A percentile compares a stretch with the other conserved stretches of the same genome.
Conservation (phyloP, 2,329 filamentous ascomycete species). For the Rutstroemia sp. region DNA sequence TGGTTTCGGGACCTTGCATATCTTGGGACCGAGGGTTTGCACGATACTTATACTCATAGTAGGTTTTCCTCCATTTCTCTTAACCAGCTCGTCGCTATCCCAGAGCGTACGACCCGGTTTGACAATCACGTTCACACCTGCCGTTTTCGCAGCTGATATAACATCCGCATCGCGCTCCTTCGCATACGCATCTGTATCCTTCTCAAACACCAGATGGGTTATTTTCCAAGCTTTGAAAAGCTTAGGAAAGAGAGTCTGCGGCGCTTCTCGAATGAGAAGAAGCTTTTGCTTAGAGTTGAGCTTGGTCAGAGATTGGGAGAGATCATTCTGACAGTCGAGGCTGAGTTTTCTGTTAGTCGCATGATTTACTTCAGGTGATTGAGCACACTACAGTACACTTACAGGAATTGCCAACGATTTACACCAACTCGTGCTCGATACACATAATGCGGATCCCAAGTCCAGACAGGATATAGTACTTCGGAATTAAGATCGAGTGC, state of each 20-base stretch:
- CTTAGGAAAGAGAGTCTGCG: constrained; percentile 64
- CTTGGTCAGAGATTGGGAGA: constrained; percentile 58
- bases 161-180: constrained; percentile 56
- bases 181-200: constrained; percentile 69
- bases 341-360: constrained; percentile 29
- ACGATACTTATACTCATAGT: constrained; percentile 70
- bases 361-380: not conserved
- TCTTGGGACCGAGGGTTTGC: constrained; percentile 52
- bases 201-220: constrained; percentile 72
- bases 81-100: constrained; percentile 64
- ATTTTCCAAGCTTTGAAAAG: constrained; percentile 67
- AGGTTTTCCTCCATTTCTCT: constrained; percentile 57
- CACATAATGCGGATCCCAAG: constrained; percentile 76
- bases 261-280: constrained; percentile 64
- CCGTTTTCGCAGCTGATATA: constrained; percentile 48
- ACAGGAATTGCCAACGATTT: constrained; percentile 70
- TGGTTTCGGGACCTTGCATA: constrained; percentile 55
- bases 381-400: constrained; percentile 11
- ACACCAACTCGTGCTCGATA: constrained; percentile 62
- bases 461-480: constrained; percentile 68
- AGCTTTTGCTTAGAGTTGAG: constrained; percentile 66
- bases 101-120: constrained; percentile 62
- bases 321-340: constrained; percentile 65
- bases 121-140: constrained; percentile 61
- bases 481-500: constrained; percentile 63